phyloP scores from a whole-genome alignment of 2,329 filamentous ascomycete species.

The Trichoderma semiorbis region DNA sequence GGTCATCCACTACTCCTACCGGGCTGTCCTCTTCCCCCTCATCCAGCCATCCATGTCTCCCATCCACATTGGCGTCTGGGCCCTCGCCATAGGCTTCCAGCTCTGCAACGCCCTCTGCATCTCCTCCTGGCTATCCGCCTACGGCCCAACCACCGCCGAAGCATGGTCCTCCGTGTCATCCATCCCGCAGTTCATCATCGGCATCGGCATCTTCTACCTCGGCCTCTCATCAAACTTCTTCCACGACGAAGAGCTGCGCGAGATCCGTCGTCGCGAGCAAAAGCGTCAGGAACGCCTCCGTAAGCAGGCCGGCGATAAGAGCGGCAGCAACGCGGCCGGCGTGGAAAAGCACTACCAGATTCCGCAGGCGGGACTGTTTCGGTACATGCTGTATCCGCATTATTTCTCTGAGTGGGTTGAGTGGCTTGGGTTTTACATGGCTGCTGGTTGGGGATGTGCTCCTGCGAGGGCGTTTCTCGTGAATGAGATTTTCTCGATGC shows the following conservation, averaged over 20 bases:
- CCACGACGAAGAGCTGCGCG: conserved; percentile 84
- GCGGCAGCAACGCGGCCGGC: conserved; percentile 27
- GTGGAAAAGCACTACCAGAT: conserved; percentile 80
- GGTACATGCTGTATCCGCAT: conserved; percentile 81
- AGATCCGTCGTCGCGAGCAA: conserved; percentile 72
- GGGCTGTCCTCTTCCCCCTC: conserved; percentile 77
- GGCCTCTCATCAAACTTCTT: conserved; percentile 79
- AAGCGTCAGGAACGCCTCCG: conserved; percentile 46
- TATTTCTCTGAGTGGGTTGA: conserved; percentile 97
- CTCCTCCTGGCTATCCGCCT: conserved; percentile 77
- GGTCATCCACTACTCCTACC: conserved; percentile 85
- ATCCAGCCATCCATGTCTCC: conserved; percentile 91
- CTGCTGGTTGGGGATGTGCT: conserved; percentile 61
- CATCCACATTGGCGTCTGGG: conserved; percentile 68
- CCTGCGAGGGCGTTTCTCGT: conserved; percentile 79
- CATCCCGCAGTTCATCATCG: conserved; percentile 52
- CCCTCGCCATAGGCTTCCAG: conserved; percentile 68
- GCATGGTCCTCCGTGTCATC: conserved; percentile 45
- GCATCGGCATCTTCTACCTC: conserved; percentile 70
- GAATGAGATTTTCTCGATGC: conserved; percentile 87
- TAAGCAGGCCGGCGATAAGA: conserved; percentile 32
- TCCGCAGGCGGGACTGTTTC: conserved; percentile 78
- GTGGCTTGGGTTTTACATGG: conserved; percentile 86
- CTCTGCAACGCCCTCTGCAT: conserved; percentile 74
- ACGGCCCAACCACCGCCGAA: conserved; percentile 62